Conservation (phyloP, 306 rosid genomes). For the Alnus rubra region DNA sequence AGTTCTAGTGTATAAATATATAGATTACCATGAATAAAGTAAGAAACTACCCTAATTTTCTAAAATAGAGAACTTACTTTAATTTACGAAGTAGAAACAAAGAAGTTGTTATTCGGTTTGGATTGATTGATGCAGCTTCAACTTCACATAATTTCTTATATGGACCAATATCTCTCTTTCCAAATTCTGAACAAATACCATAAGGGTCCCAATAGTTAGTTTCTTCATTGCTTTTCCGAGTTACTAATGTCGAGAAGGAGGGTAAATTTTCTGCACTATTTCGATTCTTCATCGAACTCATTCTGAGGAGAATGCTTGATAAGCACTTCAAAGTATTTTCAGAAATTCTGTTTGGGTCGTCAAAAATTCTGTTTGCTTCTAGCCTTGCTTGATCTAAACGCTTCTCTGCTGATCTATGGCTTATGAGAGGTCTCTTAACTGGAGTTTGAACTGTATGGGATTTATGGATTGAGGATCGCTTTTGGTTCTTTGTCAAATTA, state of each 20-base stretch:
- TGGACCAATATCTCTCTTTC: conserved; percentile 70
- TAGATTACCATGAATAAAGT: not conserved
- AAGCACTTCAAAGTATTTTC: conserved; percentile 79
- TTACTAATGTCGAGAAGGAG: conserved; percentile 28
- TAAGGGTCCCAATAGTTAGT: conserved; percentile 62
- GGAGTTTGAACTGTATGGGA: conserved; percentile 31
- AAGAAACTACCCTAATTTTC: conserved; percentile 5
- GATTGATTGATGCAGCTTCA: conserved; percentile 66
- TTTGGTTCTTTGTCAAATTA: conserved; percentile 41
- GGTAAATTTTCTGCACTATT: conserved; percentile 37
- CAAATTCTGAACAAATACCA: conserved; percentile 58
- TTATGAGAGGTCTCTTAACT: conserved; percentile 45
- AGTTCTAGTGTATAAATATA: conserved; percentile 10
- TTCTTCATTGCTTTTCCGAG: conserved; percentile 35
- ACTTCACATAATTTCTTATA: conserved; percentile 49
- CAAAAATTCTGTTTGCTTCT: conserved; percentile 30
- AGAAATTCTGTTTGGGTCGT: conserved; percentile 73
- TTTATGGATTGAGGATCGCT: conserved; percentile 37
- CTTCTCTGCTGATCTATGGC: conserved; percentile 51
- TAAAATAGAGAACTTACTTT: conserved; percentile 53
- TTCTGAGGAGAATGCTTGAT: conserved; percentile 69
- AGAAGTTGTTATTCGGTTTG: conserved; percentile 63
- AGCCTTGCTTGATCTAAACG: conserved; percentile 33
- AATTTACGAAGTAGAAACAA: conserved; percentile 68
- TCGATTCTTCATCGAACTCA: conserved; percentile 49